Evolutionary conservation across 2,329 filamentous ascomycete species (phyloP), one percentile per base, ranked within the genome.

Genomic region (Alternaria metachromatica): DNA sequence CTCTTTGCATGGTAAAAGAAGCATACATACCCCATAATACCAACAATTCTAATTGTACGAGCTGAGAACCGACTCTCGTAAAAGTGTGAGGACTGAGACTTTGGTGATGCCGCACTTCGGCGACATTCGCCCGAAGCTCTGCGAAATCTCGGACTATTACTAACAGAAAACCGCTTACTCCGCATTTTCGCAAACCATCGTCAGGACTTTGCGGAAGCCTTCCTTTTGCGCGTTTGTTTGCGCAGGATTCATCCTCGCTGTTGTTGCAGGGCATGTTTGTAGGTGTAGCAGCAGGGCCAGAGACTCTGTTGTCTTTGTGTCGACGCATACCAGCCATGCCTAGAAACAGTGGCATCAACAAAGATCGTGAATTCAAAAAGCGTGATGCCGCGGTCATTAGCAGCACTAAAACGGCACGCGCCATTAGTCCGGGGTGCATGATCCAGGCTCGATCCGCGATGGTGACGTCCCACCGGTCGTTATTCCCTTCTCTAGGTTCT

Each of bases 361-460:
- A 33, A 37, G 13, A 33, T 28, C 21, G 37, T n/a, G n/a, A 25
- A n/a, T 3, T 21, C 10, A 37, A 7, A 60, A 15, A 44, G n/a
- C 12, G 20, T 30, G 21, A 51, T 55, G 54, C 59, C 55, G 60
- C 54, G 48, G 60, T 30, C 33, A 20, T 33, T 62, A 23, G 41
- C 4, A 50, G 28, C 45, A 58, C 48, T 48, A 37, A 46, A 20
- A 15, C 25, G 48, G 41, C 57, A 65, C 45, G 44, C 59, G 65
- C 64, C 63, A 63, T 50, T 65, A 68, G 64, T 71, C 69, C 54
- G 70, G 66, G 71, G 71, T 70, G 64, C 66, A 71, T 72, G 49
- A 57, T 59, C 62, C 28, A 49, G 55, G 63, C 58, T 64, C 58
- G 54, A 67, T 63, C 41, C 58, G 57, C 28, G 53, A 44, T 55